Conservation (phyloP, 2,329 filamentous ascomycete species). For the Penicillium sp. region DNA sequence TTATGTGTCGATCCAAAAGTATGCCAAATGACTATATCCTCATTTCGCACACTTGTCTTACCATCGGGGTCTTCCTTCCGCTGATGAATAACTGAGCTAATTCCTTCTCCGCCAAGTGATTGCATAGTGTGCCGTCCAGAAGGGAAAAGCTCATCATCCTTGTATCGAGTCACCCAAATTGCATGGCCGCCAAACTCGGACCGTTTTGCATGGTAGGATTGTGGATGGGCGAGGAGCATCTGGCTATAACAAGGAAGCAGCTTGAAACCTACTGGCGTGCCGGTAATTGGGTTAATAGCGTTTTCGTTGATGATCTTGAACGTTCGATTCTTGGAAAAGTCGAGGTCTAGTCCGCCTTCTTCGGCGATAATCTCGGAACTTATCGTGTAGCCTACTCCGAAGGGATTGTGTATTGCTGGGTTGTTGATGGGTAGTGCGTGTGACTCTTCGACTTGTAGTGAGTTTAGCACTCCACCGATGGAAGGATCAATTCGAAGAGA, state of each 20-base stretch:
- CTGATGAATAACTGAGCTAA: constrained; percentile 26
- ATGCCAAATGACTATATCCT: constrained; percentile 40
- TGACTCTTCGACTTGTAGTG: constrained; percentile 55
- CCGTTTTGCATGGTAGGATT: constrained; percentile 49
- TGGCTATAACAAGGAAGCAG: constrained; percentile 55
- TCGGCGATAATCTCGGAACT: constrained; percentile 41
- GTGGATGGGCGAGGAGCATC: constrained; percentile 54
- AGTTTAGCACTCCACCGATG: constrained; percentile 46
- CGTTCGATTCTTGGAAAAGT: constrained; percentile 41
- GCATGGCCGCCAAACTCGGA: constrained; percentile 54
- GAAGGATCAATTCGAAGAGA: constrained; percentile 47
- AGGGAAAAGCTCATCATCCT: constrained; percentile 51
- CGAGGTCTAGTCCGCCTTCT: constrained; percentile 47
- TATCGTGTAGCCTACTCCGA: constrained; percentile 52
- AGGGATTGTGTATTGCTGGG: constrained; percentile 46
- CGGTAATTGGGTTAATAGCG: constrained; percentile 52
- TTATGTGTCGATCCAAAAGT: constrained; percentile 45
- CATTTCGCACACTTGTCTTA: constrained; percentile 25
- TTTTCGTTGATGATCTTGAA: constrained; percentile 60
- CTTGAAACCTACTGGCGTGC: constrained; percentile 55
- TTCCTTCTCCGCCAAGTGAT: constrained; percentile 25
- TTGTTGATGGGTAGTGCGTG: constrained; percentile 56
- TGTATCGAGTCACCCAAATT: constrained; percentile 54
- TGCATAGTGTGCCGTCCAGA: constrained; percentile 56
- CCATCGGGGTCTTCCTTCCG: constrained; percentile 22